Evolutionary conservation across 768 basidiomycete species (phyloP).

Genomic region (Hericium coralloides): DNA sequence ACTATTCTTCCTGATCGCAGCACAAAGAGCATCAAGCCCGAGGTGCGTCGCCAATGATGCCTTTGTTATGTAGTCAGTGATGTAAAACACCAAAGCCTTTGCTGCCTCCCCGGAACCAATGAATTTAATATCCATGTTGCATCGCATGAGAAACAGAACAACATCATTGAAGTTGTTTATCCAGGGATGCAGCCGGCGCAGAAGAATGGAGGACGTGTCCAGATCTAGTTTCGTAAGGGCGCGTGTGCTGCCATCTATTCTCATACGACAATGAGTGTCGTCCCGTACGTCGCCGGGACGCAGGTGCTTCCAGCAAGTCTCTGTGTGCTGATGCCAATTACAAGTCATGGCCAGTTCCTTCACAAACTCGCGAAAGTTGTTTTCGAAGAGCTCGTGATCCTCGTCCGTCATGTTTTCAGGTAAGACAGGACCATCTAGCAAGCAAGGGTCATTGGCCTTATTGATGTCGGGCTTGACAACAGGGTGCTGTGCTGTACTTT

Average conservation of each 20-base stretch:
- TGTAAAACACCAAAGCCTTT: conserved; percentile 36
- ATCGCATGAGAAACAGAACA: conserved; percentile 15
- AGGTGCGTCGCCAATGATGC: conserved; percentile 31
- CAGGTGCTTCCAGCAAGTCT: conserved; percentile 32
- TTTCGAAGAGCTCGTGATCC: too few species aligned
- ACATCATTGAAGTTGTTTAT: conserved; percentile 34
- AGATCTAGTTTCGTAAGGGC: conserved; percentile 18
- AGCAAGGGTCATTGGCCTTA: too few species aligned
- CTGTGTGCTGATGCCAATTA: conserved; percentile 25
- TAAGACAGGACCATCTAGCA: too few species aligned
- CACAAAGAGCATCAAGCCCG: not conserved
- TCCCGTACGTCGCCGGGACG: conserved; percentile 8
- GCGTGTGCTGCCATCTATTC: conserved; percentile 2
- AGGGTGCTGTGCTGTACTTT: not conserved
- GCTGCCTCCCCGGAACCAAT: conserved; percentile 32
- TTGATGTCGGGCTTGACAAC: not conserved
- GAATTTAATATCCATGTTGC: conserved; percentile 42
- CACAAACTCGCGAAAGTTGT: too few species aligned
- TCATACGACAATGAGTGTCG: too few species aligned
- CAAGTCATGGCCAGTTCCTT: conserved; percentile 16
- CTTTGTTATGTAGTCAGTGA: conserved; percentile 42
- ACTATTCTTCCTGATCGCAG: not conserved
- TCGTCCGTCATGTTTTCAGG: too few species aligned
- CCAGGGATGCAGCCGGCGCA: conserved; percentile 22
- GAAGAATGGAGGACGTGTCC: conserved; percentile 22